A percentile compares a stretch with the other conserved stretches of the same genome.
These are phyloP conservation scores for Cadophora sp. DNA, from an alignment of 2,329 filamentous ascomycete genomes.

Conservation along the genomic window DNA sequence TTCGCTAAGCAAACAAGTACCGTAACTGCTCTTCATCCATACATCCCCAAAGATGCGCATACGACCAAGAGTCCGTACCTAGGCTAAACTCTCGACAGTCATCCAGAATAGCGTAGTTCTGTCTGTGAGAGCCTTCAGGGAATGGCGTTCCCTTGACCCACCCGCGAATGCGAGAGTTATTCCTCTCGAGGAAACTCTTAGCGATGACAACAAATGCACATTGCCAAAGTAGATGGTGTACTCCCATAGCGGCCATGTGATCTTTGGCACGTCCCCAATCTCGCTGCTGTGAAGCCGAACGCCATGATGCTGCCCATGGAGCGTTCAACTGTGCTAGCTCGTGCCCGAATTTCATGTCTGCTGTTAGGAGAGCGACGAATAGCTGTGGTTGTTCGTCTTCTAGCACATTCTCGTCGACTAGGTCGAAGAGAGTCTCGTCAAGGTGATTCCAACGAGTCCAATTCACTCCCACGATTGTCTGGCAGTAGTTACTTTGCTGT, in stretches of 20 bases:
- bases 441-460: constrained; percentile 23
- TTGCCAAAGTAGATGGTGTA: constrained; percentile 8
- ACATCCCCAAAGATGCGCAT: constrained; percentile 2
- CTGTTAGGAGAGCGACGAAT: constrained; percentile 19
- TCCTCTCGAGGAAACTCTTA: constrained; percentile 13
- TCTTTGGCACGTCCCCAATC: constrained; percentile 21
- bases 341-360: constrained; percentile 21
- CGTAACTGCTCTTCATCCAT: background rate
- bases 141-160: background rate
- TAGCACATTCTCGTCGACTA: constrained; percentile 21
- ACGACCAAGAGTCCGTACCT: background rate
- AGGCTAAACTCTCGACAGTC: constrained; percentile 4
- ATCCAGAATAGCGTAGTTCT: background rate
- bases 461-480: constrained; percentile 18
- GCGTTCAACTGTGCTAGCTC: constrained; percentile 9
- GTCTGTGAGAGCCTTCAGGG: background rate
- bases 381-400: constrained; percentile 22
- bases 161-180: constrained; percentile 6
- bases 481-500: constrained; percentile 13
- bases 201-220: constrained; percentile 20
- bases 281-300: constrained; percentile 3
- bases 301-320: constrained; percentile 22
- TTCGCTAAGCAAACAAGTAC: constrained; percentile 5
- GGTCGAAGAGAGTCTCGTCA: constrained; percentile 27
- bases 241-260: constrained; percentile 11